Conservation (phyloP, 2,329 filamentous ascomycete species). For the Cryphonectria parasitica region DNA sequence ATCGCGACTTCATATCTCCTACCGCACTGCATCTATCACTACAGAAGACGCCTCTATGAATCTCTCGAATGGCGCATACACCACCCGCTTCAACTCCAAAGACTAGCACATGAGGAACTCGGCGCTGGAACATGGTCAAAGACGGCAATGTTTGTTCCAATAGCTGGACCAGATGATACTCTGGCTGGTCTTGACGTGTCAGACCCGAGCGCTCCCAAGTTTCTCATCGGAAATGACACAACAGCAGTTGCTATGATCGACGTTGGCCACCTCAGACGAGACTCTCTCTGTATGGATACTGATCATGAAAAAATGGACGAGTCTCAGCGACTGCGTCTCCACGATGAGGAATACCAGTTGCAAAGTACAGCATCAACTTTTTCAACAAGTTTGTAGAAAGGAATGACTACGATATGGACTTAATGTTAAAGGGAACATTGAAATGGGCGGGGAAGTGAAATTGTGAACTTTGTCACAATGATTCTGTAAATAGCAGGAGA, state of each 20-base stretch:
- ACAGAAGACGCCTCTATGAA: not conserved
- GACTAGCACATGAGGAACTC: conserved; percentile 6
- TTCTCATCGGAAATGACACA: not conserved
- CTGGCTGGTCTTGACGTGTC: not conserved
- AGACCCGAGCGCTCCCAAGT: not conserved
- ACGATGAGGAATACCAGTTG: not conserved
- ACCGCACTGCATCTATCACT: not conserved
- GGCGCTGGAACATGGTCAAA: not conserved
- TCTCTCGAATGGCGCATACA: conserved; percentile 10
- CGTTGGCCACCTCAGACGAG: not conserved
- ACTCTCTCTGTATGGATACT: conserved; percentile 5
- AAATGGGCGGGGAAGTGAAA: not conserved
- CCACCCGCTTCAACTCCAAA: conserved; percentile 7
- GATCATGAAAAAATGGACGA: not conserved
- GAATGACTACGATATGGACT: not conserved
- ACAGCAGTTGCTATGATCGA: not conserved
- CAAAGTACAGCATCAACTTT: not conserved
- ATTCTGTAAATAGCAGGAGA: not conserved
- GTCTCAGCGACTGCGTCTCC: not conserved
- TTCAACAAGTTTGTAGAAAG: not conserved
- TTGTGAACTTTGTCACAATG: not conserved
- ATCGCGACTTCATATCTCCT: not conserved
- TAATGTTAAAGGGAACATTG: not conserved
- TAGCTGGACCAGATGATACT: not conserved
- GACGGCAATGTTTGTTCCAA: not conserved